A percentile compares a stretch with the other conserved stretches of the same genome.
phyloP scores from a whole-genome alignment of 805 yeast species.

The Candida vaughaniae region DNA sequence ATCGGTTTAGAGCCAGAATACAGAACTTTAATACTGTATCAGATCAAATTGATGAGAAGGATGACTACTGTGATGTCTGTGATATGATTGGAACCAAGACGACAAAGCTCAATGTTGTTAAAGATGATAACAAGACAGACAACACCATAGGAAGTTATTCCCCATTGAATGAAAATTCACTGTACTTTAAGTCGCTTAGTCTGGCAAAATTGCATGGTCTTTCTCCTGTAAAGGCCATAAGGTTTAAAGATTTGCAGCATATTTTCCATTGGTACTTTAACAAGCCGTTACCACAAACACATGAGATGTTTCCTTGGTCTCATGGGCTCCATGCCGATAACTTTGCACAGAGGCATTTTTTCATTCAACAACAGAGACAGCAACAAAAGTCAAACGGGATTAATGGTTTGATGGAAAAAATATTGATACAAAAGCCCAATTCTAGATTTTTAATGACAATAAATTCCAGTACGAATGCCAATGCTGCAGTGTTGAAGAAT shows the following conservation, averaged over 20 bases:
- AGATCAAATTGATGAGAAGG: constrained; percentile 8
- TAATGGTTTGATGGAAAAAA: neutral
- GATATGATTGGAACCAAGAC: constrained; percentile 38
- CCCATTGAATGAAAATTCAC: constrained; percentile 3
- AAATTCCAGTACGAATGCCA: constrained; percentile 11
- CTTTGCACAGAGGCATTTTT: constrained; percentile 52
- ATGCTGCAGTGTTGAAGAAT: constrained; percentile 43
- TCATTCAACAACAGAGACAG: constrained; percentile 29
- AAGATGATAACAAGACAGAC: neutral
- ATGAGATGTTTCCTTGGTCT: constrained; percentile 82
- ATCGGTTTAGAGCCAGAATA: constrained; percentile 39
- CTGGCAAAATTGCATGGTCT: neutral
- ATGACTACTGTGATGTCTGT: constrained; percentile 33
- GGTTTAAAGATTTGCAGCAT: constrained; percentile 12
- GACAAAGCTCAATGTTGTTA: constrained; percentile 28
- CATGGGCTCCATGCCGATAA: constrained; percentile 70
- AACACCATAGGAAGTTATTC: neutral
- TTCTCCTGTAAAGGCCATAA: constrained; percentile 16
- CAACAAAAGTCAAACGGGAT: neutral
- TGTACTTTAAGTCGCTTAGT: constrained; percentile 1
- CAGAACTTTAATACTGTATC: constrained; percentile 27
- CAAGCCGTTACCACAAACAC: constrained; percentile 57
- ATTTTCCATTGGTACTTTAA: constrained; percentile 40
- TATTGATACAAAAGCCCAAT: constrained; percentile 8
- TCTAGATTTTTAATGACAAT: constrained; percentile 43